Evolutionary conservation across 1,284 basidiomycete genomes (phyloP).

Genomic region (Malassezia brasiliensis): DNA sequence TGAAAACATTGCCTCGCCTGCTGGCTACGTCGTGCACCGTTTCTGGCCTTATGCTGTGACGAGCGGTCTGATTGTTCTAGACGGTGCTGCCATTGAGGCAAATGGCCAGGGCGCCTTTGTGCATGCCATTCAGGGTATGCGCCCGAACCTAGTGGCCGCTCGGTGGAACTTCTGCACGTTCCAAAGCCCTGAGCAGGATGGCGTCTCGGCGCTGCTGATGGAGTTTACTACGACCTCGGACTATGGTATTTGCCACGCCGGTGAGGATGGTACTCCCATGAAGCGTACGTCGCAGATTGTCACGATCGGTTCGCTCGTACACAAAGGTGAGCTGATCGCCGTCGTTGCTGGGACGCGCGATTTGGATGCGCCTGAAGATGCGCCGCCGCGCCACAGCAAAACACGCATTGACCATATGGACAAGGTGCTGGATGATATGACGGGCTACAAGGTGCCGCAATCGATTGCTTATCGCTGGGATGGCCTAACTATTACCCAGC

Average conservation of each 20-base stretch:
- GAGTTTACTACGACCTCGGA: conserved; percentile 69
- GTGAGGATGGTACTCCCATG: background rate
- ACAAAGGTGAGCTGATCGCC: conserved; percentile 64
- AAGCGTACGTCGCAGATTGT: conserved; percentile 50
- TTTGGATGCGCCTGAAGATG: conserved; percentile 22
- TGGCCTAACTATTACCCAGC: conserved; percentile 55
- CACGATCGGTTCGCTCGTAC: conserved; percentile 73
- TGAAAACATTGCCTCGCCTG: conserved; percentile 23
- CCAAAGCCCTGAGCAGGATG: conserved; percentile 54
- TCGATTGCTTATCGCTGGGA: conserved; percentile 69
- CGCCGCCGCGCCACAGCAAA: conserved; percentile 55
- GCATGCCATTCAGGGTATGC: conserved; percentile 97
- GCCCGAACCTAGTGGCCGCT: conserved; percentile 82
- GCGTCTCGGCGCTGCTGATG: conserved; percentile 73
- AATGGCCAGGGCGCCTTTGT: conserved; percentile 81
- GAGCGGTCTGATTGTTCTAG: conserved; percentile 62
- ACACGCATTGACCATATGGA: conserved; percentile 65
- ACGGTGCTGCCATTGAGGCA: conserved; percentile 60
- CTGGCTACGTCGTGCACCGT: conserved; percentile 40
- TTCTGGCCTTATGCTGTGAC: conserved; percentile 52
- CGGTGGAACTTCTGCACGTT: conserved; percentile 96
- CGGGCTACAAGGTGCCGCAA: conserved; percentile 69
- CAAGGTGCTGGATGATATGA: conserved; percentile 58
- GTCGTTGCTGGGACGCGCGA: conserved; percentile 54
- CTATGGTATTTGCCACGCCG: conserved; percentile 22